Evolutionary conservation across 345 rosid genomes (phyloP), one percentile per base, ranked within the genome.

Genomic region (Atalantia buxifolia): DNA sequence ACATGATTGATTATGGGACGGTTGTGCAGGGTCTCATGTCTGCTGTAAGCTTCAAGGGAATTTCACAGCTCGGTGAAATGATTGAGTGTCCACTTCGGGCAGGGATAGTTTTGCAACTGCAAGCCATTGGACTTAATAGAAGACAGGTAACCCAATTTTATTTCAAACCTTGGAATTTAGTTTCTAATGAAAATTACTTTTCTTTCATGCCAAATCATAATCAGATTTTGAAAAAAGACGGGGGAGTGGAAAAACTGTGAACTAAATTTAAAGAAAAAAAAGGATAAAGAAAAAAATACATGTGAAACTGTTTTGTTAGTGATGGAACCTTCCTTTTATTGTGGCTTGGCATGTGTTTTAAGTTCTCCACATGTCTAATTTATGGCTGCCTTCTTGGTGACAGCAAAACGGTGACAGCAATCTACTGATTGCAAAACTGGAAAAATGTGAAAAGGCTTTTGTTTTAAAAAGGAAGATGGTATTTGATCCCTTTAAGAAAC

Each of bases 101-200:
- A 6, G 85, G 86, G 30, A 74, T 85, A 45, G 55, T 24, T 31
- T 77, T 73, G 13, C 86, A 83, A 35, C 68, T 86, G 19, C 77
- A 82, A 45, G 85, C 88, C n/a, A 38, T 75, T 65, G 89, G 86
- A 33, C 55, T 82, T 14, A 2, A 27, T n/a, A 72, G 53, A n/a
- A 69, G 45, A n/a, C 82, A 72, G 86, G 88, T 84, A 82, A n/a
- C 38, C 36, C 10, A 62, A 73, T 59, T 73, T 53, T 35, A 12
- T 63, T 61, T 38, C 57, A 9, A 19, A 13, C 60, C 42, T 21
- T 27, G 2, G 7, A 22, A 38, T 35, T 13, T 77, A 36, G 12
- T 68, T n/a, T 38, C 22, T 36, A 8, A 31, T 27, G 30, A 21
- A 55, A 6, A 28, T 36, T 31, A 69, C 57, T 2, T 57, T 35